Evolutionary conservation across 768 basidiomycete genomes (phyloP), one percentile per base, ranked within the genome.

Genomic region (Dendrothele bispora): DNA sequence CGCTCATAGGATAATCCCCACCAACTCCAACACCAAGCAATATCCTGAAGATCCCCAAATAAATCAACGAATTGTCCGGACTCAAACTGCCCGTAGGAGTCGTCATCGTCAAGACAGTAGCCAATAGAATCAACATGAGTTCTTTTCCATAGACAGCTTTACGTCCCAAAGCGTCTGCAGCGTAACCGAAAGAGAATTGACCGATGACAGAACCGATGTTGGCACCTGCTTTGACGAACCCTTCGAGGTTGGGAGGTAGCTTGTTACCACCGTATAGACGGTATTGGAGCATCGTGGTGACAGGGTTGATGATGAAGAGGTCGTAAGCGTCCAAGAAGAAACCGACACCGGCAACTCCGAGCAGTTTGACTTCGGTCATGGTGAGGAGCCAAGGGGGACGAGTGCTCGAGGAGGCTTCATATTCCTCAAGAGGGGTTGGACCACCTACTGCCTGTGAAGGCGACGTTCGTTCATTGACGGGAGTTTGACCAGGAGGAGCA

Each of bases 71-170:
- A 22, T 62, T 55, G 37, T 78, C 60, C 2, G 84, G 76, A 17
- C 76, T 72, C 20, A 88, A 69, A 3, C 68, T 63, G 27, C 80
- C 82, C 4, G 86, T 86, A 1, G 88, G 88, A 12, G 75, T 79
- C 2, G 82, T 78, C 48, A 90, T 70, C 24, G 74, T 77, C 28
- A 89, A 62, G 58, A 90, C 87, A 2, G 88, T 90, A 0, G 84
- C 87, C 42, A 89, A 51, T 57, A 91, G 89, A 54, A 88, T 88
- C 49, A 91, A 67, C 78, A 89, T 85, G 43, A 91, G 75, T 57
- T 90, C 88, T 60, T 88, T 86, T 7, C 87, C 86, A 52, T 88
- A 87, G 43, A 88, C 72, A 1, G 80, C 78, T 58, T 87, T 86
- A 12, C 87, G 79, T 5, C 87, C 87, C 3, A 86, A 56, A 11